Evolutionary conservation across 257 asterid genomes (phyloP).

Genomic region (Ajuga chamaepitys): DNA sequence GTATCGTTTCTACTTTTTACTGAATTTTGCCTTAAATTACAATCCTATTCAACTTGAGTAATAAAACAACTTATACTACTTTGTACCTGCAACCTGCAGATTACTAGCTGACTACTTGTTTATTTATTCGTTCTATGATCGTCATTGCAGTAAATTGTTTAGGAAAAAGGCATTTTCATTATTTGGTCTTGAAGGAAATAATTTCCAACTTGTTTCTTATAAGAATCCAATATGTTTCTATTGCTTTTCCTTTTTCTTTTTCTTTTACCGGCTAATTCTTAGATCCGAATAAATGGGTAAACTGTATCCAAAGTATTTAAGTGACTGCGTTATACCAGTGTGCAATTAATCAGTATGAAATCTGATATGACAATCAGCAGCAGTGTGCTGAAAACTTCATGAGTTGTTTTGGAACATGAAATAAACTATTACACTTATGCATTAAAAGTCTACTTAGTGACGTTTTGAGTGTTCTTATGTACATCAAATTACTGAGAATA

Average conservation of each 20-base stretch:
- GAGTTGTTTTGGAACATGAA: too few relatives aligned
- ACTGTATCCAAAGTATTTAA: neutral
- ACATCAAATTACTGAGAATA: too few relatives aligned
- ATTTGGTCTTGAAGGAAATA: neutral
- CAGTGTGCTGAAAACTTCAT: too few relatives aligned
- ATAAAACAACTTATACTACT: neutral
- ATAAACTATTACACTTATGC: too few relatives aligned
- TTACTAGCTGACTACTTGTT: neutral
- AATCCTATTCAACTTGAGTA: neutral
- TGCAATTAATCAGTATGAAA: neutral
- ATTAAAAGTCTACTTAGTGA: too few relatives aligned
- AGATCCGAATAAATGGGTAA: neutral
- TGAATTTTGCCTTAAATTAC: conserved; percentile 1
- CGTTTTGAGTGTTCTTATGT: too few relatives aligned
- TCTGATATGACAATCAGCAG: too few relatives aligned
- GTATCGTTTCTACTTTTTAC: conserved; percentile 27
- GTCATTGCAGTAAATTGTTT: neutral
- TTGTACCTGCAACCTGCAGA: neutral
- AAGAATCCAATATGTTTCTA: neutral
- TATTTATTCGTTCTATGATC: neutral
- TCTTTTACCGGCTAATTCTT: neutral
- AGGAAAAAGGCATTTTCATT: neutral
- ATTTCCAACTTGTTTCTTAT: neutral
- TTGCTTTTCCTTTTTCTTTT: neutral
- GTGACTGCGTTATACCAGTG: neutral